Evolutionary conservation across 495 filamentous ascomycete species (phyloP).

Genomic region (Lasiosphaeriaceae sp.): DNA sequence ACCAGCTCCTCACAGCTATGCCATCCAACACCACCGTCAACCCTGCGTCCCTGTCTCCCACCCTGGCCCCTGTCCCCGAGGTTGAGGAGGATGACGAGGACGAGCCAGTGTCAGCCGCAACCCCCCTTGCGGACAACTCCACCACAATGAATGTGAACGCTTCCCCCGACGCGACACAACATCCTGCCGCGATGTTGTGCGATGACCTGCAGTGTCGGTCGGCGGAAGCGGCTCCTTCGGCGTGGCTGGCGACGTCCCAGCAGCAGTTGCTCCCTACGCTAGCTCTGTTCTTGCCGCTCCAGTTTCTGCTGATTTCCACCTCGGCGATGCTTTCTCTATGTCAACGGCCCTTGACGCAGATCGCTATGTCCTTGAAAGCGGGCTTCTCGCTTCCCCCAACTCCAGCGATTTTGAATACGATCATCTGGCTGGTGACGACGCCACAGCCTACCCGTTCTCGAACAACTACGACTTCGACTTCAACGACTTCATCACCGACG

Average conservation of each 20-base stretch:
- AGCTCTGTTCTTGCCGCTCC: conserved; percentile 57
- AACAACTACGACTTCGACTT: conserved; percentile 45
- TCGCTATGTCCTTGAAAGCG: conserved; percentile 72
- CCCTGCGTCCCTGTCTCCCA: conserved; percentile 51
- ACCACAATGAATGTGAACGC: conserved; percentile 40
- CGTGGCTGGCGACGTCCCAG: conserved; percentile 56
- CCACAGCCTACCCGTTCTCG: conserved; percentile 47
- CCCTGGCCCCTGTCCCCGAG: conserved; percentile 44
- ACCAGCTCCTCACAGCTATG: conserved; percentile 35
- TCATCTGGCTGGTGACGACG: conserved; percentile 79
- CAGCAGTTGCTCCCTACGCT: conserved; percentile 51
- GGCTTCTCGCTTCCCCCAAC: conserved; percentile 66
- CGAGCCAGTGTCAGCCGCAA: conserved; percentile 15
- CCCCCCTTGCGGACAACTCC: conserved; percentile 22
- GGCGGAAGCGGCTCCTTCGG: conserved; percentile 50
- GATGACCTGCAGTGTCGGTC: conserved; percentile 98
- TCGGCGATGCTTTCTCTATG: conserved; percentile 65
- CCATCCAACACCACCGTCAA: conserved; percentile 46
- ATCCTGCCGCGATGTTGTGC: conserved; percentile 99
- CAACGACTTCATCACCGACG: conserved; percentile 51
- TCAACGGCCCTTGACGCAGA: conserved; percentile 53
- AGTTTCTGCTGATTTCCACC: conserved; percentile 60
- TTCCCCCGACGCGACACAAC: conserved; percentile 95
- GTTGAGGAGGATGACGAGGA: conserved; percentile 19
- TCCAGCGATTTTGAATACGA: conserved; percentile 70